These are phyloP conservation scores for Agroathelia rolfsii DNA, from an alignment of 1,284 basidiomycete genomes.

Conservation along the genomic window DNA sequence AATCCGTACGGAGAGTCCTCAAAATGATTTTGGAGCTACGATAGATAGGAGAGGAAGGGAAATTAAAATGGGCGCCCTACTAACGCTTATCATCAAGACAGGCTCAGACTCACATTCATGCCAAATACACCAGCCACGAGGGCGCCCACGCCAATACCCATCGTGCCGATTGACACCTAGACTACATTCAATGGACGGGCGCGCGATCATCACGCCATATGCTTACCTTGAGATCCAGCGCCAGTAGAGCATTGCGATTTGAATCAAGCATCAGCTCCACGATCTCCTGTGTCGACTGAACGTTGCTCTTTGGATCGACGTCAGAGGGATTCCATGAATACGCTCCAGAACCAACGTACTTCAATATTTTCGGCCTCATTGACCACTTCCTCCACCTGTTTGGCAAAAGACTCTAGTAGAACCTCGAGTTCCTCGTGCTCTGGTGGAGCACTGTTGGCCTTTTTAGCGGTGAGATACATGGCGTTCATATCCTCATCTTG, in stretches of 20 bases:
- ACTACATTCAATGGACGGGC: conserved; percentile 6
- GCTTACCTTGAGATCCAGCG: conserved; percentile 79
- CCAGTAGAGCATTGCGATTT: conserved; percentile 87
- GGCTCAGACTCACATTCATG: conserved; percentile 71
- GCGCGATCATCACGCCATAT: conserved; percentile 2
- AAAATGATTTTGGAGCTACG: conserved; percentile 57
- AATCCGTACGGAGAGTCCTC: conserved; percentile 66
- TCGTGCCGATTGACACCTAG: conserved; percentile 85
- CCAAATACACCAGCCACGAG: conserved; percentile 88
- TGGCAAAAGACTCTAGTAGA: conserved; percentile 86
- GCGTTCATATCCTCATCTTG: conserved; percentile 86
- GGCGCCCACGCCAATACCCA: conserved; percentile 91
- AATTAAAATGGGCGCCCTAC: conserved; percentile 6
- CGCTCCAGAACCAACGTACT: conserved; percentile 46
- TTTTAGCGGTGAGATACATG: conserved; percentile 86
- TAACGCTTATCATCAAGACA: conserved; percentile 8
- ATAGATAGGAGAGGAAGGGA: conserved; percentile 13
- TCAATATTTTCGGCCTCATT: conserved; percentile 86
- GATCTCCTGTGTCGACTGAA: conserved; percentile 94
- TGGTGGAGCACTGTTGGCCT: conserved; percentile 43
- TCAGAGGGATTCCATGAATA: no score
- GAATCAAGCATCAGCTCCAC: conserved; percentile 95
- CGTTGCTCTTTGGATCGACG: conserved; percentile 59
- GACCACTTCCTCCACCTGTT: conserved; percentile 93
- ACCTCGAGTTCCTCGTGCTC: conserved; percentile 94